Evolutionary conservation across 768 basidiomycete species (phyloP), one percentile per base, ranked within the genome.

Genomic region (Tylopilus sp.): DNA sequence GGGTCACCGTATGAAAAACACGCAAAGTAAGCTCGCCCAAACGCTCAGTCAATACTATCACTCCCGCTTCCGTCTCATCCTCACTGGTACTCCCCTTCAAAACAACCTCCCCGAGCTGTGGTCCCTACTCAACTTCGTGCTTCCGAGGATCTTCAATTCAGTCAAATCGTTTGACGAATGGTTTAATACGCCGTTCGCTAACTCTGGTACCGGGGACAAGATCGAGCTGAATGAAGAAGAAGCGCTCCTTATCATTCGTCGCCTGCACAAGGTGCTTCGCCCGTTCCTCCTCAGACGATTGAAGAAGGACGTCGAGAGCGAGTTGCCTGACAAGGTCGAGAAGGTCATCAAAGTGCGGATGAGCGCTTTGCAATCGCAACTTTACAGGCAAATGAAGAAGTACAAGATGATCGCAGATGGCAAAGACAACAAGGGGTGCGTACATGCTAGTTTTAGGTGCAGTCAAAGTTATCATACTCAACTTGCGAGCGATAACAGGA

Each of bases 181-280:
- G 97, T 99, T 98, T 79, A 98, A 98, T 74, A 97, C 95, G 2
- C 97, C 97, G 0, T 99, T 99, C 59, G 95, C 97, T 53, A 98
- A 92, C 70, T 92, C 94, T n/a, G 95, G 95, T 26, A 90, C 91
- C 0, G 88, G 89, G 9, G 97, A 99, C 73, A 97, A 95, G 81
- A 95, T 98, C 66, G 94, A 97, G 76, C 70, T 98, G 75, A 97
- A 95, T 73, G 97, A 99, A 88, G 97, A 98, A 88, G 97, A 99
- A 75, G 90, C 92, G 3, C 78, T 98, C 33, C 86, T 98, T 50
- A 92, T 99, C 64, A 97, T 99, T 66, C 86, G 95, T 49, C 95
- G 97, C 64, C 70, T 92, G 69, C 94, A 97, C 62, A 98, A 98
- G 73, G 94, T 98, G 65, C 80, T 98, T 21, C 81, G 95, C 36